These are phyloP conservation scores for Yarrowia hollandica DNA, from an alignment of 805 yeast species.

Conservation along the genomic window DNA sequence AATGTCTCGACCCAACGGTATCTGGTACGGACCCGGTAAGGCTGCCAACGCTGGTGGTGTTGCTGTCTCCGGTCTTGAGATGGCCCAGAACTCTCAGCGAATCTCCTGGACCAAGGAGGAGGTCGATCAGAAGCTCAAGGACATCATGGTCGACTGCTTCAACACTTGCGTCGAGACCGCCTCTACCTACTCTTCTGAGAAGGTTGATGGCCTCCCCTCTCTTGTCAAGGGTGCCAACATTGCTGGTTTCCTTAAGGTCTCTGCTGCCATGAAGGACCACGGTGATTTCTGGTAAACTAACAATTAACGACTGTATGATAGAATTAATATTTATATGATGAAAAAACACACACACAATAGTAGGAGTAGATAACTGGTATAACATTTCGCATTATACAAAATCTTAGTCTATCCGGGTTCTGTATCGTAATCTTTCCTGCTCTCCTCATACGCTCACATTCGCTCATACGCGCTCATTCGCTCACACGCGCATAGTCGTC, in stretches of 20 bases:
- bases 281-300: conserved; percentile 63
- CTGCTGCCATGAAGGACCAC: conserved; percentile 96
- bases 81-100: conserved; percentile 99
- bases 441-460: not conserved
- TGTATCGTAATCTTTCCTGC: too few species aligned
- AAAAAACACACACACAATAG: not conserved
- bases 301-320: conserved; percentile 27
- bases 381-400: too few species aligned
- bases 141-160: conserved; percentile 91
- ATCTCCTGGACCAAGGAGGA: conserved; percentile 86
- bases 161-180: conserved; percentile 90
- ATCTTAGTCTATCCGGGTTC: too few species aligned
- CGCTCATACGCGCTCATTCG: not conserved
- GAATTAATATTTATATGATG: conserved; percentile 22
- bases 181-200: conserved; percentile 69
- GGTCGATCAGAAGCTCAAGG: conserved; percentile 87
- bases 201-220: conserved; percentile 76
- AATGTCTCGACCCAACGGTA: conserved; percentile 44
- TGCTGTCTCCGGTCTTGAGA: conserved; percentile 96
- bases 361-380: too few species aligned
- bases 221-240: conserved; percentile 98
- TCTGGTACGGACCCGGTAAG: conserved; percentile 99
- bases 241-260: conserved; percentile 98
- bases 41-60: conserved; percentile 99
- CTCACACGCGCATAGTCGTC: not conserved